These are phyloP conservation scores for Zancudomyces culisetae DNA, from an alignment of 371 early-diverging fungal species.

Conservation along the genomic window DNA sequence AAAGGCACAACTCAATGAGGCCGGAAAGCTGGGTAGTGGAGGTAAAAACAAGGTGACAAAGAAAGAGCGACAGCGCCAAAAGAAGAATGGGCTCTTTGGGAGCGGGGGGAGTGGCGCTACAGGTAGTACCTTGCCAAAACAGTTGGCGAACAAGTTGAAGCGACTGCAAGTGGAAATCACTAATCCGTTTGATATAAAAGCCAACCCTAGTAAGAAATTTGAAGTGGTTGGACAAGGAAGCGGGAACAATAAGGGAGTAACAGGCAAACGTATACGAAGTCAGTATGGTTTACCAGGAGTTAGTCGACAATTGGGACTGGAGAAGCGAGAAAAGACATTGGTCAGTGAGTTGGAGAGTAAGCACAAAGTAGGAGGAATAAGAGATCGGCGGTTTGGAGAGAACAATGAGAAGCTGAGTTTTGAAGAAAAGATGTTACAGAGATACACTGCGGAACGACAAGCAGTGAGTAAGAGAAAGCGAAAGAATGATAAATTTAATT, in stretches of 20 bases:
- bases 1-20: too few relatives aligned
- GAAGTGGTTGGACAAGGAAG: slow-evolving; percentile 75
- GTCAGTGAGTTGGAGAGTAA: slow-evolving; percentile 49
- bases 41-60: too few relatives aligned
- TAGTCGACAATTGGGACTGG: slow-evolving; percentile 62
- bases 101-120: too few relatives aligned
- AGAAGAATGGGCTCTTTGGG: too few relatives aligned
- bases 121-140: slow-evolving; percentile 30
- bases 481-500: neutral
- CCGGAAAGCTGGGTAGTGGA: too few relatives aligned
- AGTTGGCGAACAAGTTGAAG: slow-evolving; percentile 7
- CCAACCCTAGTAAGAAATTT: slow-evolving; percentile 54
- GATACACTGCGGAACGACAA: slow-evolving; percentile 76
- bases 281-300: too few relatives aligned
- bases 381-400: slow-evolving; percentile 92
- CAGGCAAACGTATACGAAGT: too few relatives aligned
- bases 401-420: slow-evolving; percentile 64
- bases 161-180: slow-evolving; percentile 13
- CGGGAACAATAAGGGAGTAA: too few relatives aligned
- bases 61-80: too few relatives aligned
- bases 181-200: slow-evolving; percentile 86
- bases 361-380: slow-evolving; percentile 49
- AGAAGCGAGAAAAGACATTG: slow-evolving; percentile 70
- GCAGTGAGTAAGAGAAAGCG: slow-evolving; percentile 28
- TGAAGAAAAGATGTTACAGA: slow-evolving; percentile 88